Base-by-base conservation (phyloP, 305 asterid species). In the Ilex paraguariensis region DNA sequence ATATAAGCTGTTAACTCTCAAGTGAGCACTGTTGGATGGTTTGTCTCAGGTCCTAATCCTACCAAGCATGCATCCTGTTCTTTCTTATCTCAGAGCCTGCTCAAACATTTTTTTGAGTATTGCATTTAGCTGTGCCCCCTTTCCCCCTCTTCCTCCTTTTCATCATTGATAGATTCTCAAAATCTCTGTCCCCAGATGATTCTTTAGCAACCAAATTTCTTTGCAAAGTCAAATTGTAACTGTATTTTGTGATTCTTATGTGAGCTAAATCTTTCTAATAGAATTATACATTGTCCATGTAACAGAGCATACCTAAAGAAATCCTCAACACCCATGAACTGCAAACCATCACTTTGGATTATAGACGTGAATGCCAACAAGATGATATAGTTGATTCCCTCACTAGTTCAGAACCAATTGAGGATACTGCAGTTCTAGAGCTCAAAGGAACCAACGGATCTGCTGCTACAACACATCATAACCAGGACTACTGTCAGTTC, bases 221-320 rank as follows among this genome's bases (percentile, higher is more conserved):
- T 21, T 21, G 28, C 28, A 21, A 21, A 21, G 28, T 21, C 28
- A 21, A 21, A 21, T 21, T 21, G 28, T 21, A 21, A 21, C 28
- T 21, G 28, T 21, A 21, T 36, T 36, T 36, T 36, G 42, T 36
- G 9, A 5, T 36, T 36, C 42, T 8, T 36, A 36, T 36, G 6
- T 36, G 9, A 36, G 42, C 7, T 36, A 36, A 36, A 4, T 16
- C 8, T 40, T 53, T 30, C 67, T 75, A 54, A 79, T 31, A 54
- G 57, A 42, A 4, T 55, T 40, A 45, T n/a, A 39, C 58, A 61
- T 56, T 60, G 13, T 60, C 13, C 63, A 9, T 33, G 5, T 63
- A 36, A 66, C 91, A 92, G 98, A 92, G 98, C 75, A 82, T 89
- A 71, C 97, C 98, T 68, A 88, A 81, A 79, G 96, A 92, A 69